Base-by-base conservation (phyloP, 257 asterid species). In the Verbena officinalis region DNA sequence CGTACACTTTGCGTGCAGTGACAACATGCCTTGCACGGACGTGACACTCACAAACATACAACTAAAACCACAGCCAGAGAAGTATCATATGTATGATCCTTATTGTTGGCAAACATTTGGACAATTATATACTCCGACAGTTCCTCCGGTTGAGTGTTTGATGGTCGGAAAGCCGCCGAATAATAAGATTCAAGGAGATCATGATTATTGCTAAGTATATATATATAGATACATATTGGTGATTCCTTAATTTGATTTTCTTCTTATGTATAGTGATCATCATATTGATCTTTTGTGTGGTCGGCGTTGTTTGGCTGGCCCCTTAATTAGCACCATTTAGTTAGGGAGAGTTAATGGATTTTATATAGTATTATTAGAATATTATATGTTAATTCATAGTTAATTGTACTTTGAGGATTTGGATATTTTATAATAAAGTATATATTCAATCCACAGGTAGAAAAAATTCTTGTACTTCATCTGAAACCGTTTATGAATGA, bases 21-120 rank as follows among this genome's bases (percentile, higher is more conserved):
- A 93, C 62, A 79, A 61, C 74, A 54, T 53, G 76, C 97, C 97
- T 0, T 90, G 99, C 75, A 80, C 83, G 0, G 96, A 80, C 5
- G 89, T 93, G 8, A 90, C 99, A 3, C 70, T 93, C 12, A 75
- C 74, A 1, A 77, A 75, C 75, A 80, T 93, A 31, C 81, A 90
- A 19, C 75, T 93, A 13, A 77, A 76, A 57, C 97, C 97, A 3
- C 72, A 71, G 14, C 89, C 70, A 55, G 93, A 89, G 40, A 65
- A 43, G 19, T 85, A 90, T 59, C 96, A 81, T 59, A 72, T 93
- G 88, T 84, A 90, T 30, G 91, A 84, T 55, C 97, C 99, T 2
- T 93, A 17, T 34, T 93, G 99, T 58, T 93, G 99, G 99, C 83
- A 90, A 75, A 67, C 95, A 0, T 93, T 76, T 30, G 99, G 99